These are phyloP conservation scores for Cyclaneusma minus DNA, from an alignment of 2,329 filamentous ascomycete species.

Conservation along the genomic window DNA sequence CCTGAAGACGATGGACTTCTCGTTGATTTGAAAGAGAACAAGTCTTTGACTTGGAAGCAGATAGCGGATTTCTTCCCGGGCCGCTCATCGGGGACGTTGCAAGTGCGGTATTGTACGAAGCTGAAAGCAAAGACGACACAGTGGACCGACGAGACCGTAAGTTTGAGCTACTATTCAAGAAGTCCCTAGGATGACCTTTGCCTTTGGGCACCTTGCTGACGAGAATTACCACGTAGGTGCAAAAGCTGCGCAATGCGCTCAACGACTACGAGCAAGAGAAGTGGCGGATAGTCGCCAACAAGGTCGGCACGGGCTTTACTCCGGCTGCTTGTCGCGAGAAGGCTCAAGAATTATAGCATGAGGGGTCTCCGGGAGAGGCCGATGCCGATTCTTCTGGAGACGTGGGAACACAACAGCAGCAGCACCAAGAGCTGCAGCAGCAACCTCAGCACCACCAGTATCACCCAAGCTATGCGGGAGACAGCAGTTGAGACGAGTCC, in stretches of 20 bases:
- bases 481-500: too few relatives aligned
- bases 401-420: too few relatives aligned
- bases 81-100: slow-evolving; percentile 74
- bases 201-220: slow-evolving; percentile 3
- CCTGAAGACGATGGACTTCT: slow-evolving; percentile 79
- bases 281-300: slow-evolving; percentile 83
- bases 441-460: too few relatives aligned
- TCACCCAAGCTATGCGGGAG: too few relatives aligned
- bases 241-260: slow-evolving; percentile 61
- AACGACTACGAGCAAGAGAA: slow-evolving; percentile 83
- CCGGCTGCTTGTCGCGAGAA: slow-evolving; percentile 69
- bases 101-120: slow-evolving; percentile 91
- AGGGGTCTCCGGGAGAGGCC: slow-evolving; percentile 19
- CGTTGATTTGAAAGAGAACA: slow-evolving; percentile 85
- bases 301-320: slow-evolving; percentile 81
- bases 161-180: slow-evolving; percentile 16
- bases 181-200: slow-evolving; percentile 1
- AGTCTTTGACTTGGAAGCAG: slow-evolving; percentile 92
- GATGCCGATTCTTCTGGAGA: too few relatives aligned
- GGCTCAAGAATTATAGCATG: slow-evolving; percentile 20
- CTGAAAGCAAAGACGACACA: slow-evolving; percentile 84
- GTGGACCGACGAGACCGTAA: slow-evolving; percentile 88
- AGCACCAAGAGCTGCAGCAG: too few relatives aligned
- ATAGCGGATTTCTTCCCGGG: slow-evolving; percentile 94
- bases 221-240: slow-evolving; percentile 35